phyloP scores from a whole-genome alignment of 2,329 filamentous ascomycete species.

The Xylaria polymorpha region DNA sequence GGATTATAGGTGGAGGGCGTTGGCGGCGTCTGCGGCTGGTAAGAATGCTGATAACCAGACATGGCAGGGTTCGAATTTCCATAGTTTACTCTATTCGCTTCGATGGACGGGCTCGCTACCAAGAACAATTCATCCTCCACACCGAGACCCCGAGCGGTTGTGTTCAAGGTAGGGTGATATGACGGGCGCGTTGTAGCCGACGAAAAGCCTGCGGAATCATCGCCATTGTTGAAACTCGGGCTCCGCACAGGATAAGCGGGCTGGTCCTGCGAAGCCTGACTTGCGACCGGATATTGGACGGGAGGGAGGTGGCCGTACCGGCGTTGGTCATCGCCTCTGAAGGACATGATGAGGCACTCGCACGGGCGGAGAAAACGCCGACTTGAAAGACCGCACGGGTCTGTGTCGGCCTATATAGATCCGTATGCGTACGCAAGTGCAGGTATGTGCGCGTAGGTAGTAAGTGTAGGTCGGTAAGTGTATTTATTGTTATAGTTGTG shows the following conservation, averaged over 20 bases:
- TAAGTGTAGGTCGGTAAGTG: too few relatives aligned
- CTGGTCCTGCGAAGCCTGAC: constrained; percentile 54
- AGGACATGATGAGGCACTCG: constrained; percentile 64
- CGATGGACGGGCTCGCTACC: constrained; percentile 56
- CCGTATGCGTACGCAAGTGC: too few relatives aligned
- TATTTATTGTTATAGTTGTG: too few relatives aligned
- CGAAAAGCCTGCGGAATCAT: constrained; percentile 71
- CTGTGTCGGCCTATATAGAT: too few relatives aligned
- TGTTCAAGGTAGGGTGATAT: constrained; percentile 49
- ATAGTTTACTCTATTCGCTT: constrained; percentile 53
- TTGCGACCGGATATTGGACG: constrained; percentile 69
- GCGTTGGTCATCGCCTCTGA: constrained; percentile 70
- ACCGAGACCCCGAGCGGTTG: constrained; percentile 48
- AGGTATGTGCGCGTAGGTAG: constrained; percentile 2
- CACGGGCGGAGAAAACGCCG: background rate
- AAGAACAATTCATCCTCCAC: constrained; percentile 73
- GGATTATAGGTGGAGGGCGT: constrained; percentile 75
- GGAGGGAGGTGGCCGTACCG: constrained; percentile 75
- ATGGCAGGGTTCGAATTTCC: constrained; percentile 59
- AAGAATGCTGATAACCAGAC: constrained; percentile 65
- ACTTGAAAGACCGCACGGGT: background rate
- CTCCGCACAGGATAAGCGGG: constrained; percentile 61
- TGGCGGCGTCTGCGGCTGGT: constrained; percentile 59
- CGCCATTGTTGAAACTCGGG: constrained; percentile 80
- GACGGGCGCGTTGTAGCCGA: constrained; percentile 47